Percentiles rank a stretch among this genome's conserved stretches.
Evolutionary conservation across 306 rosid species (phyloP).

Genomic region (Cicer judaicum): DNA sequence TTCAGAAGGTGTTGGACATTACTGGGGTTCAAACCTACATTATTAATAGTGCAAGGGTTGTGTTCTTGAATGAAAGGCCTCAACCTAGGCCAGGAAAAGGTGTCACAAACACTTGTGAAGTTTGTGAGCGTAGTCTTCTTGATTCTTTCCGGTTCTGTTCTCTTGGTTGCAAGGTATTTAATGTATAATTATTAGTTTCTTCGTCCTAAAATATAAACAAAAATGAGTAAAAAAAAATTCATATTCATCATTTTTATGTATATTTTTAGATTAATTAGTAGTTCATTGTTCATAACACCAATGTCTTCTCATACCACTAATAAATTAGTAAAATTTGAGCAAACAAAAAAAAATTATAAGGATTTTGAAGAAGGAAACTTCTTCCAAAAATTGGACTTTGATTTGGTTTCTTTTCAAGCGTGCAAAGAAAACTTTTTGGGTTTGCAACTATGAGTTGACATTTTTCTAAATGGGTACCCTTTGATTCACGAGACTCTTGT

Average conservation of each 20-base stretch:
- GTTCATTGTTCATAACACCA: background rate
- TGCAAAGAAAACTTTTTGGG: background rate
- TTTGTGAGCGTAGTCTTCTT: slow-evolving; percentile 95
- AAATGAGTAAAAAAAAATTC: too few species aligned
- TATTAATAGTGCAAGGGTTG: slow-evolving; percentile 97
- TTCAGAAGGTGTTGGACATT: slow-evolving; percentile 94
- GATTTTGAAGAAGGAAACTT: too few species aligned
- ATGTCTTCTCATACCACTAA: background rate
- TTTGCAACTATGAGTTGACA: slow-evolving; percentile 50
- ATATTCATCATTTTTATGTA: too few species aligned
- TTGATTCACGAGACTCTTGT: slow-evolving; percentile 48
- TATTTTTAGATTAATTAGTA: too few species aligned
- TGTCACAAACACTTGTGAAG: slow-evolving; percentile 96
- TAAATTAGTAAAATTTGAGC: background rate
- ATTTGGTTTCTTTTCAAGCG: slow-evolving; percentile 42
- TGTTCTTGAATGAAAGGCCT: slow-evolving; percentile 93
- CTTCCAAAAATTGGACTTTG: background rate
- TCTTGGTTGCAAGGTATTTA: slow-evolving; percentile 93
- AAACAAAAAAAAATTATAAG: too few species aligned
- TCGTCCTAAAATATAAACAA: too few species aligned
- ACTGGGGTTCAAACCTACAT: slow-evolving; percentile 94
- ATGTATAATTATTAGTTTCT: too few species aligned
- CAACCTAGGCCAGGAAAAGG: slow-evolving; percentile 99
- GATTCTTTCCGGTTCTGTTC: slow-evolving; percentile 95
- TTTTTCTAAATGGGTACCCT: slow-evolving; percentile 33